phyloP scores from a whole-genome alignment of 2,329 filamentous ascomycete species.

The Septoria linicola region DNA sequence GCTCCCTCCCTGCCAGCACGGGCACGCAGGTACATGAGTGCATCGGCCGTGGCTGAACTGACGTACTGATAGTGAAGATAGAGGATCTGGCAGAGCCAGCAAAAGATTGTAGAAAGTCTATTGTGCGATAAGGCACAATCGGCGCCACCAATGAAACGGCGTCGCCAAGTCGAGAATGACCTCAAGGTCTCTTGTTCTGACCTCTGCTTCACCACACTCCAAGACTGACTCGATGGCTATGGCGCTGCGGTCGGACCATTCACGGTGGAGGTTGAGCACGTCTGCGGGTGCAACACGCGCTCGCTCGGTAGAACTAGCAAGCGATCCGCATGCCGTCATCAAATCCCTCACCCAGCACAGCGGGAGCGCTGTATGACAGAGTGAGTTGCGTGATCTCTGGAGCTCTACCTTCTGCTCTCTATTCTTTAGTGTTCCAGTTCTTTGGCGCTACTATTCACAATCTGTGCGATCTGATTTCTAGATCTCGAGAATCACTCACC shows the following conservation, averaged over 20 bases:
- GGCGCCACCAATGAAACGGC: slow-evolving; percentile 6
- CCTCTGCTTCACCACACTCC: neutral
- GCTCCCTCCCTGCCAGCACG: slow-evolving; percentile 3
- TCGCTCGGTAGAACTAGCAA: neutral
- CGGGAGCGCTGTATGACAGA: slow-evolving; percentile 3
- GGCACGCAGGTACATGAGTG: slow-evolving; percentile 2
- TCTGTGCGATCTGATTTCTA: neutral
- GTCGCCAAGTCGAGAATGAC: slow-evolving; percentile 1
- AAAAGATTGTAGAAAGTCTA: neutral
- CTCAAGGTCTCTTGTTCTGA: neutral
- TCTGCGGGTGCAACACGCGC: too few relatives aligned
- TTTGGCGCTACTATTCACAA: too few relatives aligned
- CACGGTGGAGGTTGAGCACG: neutral
- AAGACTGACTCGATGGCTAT: too few relatives aligned
- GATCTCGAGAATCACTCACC: neutral
- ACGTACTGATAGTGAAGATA: slow-evolving; percentile 4
- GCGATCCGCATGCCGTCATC: neutral
- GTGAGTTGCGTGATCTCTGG: neutral
- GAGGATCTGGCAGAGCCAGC: neutral
- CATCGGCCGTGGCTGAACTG: neutral
- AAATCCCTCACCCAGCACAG: too few relatives aligned
- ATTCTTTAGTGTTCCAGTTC: neutral
- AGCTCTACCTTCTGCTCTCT: neutral
- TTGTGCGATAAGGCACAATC: neutral
- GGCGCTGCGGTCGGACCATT: neutral